Conservation (phyloP, 139 green algal genomes). For the Coelastrella sp. region DNA sequence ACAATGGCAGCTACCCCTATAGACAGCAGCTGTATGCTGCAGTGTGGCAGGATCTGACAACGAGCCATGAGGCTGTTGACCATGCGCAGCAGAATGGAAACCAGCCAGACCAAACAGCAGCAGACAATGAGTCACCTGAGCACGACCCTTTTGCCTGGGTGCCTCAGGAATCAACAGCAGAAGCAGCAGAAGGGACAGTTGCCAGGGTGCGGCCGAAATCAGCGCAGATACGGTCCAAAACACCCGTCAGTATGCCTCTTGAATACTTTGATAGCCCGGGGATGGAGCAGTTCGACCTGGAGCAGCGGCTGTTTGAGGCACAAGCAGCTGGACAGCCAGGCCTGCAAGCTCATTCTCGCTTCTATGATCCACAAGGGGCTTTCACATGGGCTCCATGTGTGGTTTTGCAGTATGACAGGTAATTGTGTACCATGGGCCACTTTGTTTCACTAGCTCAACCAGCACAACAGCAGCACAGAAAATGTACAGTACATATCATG, state of each 20-base stretch:
- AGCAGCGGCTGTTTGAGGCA: conserved; percentile 54
- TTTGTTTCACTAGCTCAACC: no score
- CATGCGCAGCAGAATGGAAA: neutral
- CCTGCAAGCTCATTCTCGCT: conserved; percentile 63
- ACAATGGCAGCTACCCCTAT: conserved; percentile 25
- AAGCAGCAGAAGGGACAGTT: neutral
- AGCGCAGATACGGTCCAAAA: conserved; percentile 58
- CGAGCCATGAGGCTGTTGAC: neutral
- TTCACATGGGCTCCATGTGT: conserved; percentile 73
- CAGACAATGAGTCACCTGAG: neutral
- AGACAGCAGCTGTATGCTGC: neutral
- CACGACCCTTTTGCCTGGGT: conserved; percentile 66
- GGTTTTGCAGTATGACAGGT: conserved; percentile 59
- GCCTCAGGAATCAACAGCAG: conserved; percentile 47
- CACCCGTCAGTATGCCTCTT: conserved; percentile 61
- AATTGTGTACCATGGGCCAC: no score
- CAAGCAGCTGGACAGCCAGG: conserved; percentile 43
- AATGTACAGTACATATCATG: no score
- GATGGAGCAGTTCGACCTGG: conserved; percentile 61
- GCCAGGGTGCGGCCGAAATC: conserved; percentile 56
- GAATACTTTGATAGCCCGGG: conserved; percentile 79
- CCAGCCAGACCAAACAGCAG: neutral
- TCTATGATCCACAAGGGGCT: conserved; percentile 65
- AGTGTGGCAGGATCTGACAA: neutral
- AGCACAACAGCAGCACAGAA: no score